Base-by-base conservation (phyloP, 345 rosid species). In the Salix purpurea region DNA sequence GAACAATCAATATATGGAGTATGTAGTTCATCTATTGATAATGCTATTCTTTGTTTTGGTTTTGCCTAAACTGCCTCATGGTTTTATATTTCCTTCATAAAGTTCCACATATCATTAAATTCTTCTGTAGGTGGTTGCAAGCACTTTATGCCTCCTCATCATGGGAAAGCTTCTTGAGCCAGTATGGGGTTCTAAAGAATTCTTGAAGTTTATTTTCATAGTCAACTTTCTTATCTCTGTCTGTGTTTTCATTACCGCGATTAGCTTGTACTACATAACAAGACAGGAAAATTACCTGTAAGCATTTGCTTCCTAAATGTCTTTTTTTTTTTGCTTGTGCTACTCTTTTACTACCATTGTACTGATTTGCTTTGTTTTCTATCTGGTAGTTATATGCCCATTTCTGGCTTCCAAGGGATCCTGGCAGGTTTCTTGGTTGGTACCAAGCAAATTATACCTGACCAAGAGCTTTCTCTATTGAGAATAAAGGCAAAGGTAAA, bases 111-210 rank as follows among this genome's bases (percentile, higher is more conserved):
- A 50, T 80, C 68, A 34, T 39, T 73, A 42, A 40, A 40, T 36
- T n/a, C 70, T 70, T 79, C 78, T 71, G 69, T 83, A 93, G 98
- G 88, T 89, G 76, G 87, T 92, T 76, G 76, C 84, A 79, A 91
- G 92, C 83, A 85, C 88, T 26, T 72, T 92, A 74, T 90, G 96
- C 81, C 97, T 96, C 78, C 97, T 93, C 74, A 82, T 89, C 79
- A 84, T 91, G 92, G 99, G 99, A 74, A 96, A 91, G 88, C 83
- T 96, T 79, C 92, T 96, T 66, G 99, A 96, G 79, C 98, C 97
- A 28, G 87, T 96, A 10, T 92, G 98, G 99, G 99, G 99, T 81
- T 85, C 98, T 40, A 93, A 85, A 89, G 98, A 94, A 84, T 94
- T 96, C 86, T 86, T 93, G 84, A 96, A 96, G 91, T 96, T 96